Conservation (phyloP, 75 land plant species). For the Isoetes taiwanensis region DNA sequence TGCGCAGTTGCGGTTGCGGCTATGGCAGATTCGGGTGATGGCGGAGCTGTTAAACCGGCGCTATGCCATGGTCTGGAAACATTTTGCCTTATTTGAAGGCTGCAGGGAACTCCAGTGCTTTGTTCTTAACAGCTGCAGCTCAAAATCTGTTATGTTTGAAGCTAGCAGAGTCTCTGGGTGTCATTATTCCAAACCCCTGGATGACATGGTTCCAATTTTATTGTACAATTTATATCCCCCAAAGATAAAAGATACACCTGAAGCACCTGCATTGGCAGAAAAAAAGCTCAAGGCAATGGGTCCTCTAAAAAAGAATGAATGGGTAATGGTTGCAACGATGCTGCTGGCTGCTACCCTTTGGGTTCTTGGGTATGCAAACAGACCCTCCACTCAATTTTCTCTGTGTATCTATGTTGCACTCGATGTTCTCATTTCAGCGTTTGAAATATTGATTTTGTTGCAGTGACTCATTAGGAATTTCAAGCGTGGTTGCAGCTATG, state of each 20-base stretch:
- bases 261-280: slow-evolving; percentile 89
- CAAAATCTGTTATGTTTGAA: slow-evolving; percentile 94
- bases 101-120: slow-evolving; percentile 92
- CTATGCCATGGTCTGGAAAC: no score
- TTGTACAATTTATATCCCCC: slow-evolving; percentile 89
- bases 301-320: slow-evolving; percentile 76
- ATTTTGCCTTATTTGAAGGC: slow-evolving; percentile 62
- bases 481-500: slow-evolving; percentile 99
- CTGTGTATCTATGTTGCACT: no score
- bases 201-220: slow-evolving; percentile 83
- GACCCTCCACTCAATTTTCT: no score
- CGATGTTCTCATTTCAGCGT: no score
- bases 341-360: slow-evolving; percentile 93
- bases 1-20: no score
- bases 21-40: no score
- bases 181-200: slow-evolving; percentile 79
- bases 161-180: slow-evolving; percentile 90
- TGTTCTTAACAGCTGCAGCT: slow-evolving; percentile 97
- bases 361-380: slow-evolving; percentile 78
- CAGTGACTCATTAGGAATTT: slow-evolving; percentile 76
- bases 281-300: slow-evolving; percentile 73
- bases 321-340: slow-evolving; percentile 96
- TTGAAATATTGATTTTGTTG: slow-evolving; percentile 1
- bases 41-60: no score
- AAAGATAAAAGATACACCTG: slow-evolving; percentile 95